Evolutionary conservation across 768 basidiomycete genomes (phyloP), one percentile per base, ranked within the genome.

Genomic region (Amanita rimosa): DNA sequence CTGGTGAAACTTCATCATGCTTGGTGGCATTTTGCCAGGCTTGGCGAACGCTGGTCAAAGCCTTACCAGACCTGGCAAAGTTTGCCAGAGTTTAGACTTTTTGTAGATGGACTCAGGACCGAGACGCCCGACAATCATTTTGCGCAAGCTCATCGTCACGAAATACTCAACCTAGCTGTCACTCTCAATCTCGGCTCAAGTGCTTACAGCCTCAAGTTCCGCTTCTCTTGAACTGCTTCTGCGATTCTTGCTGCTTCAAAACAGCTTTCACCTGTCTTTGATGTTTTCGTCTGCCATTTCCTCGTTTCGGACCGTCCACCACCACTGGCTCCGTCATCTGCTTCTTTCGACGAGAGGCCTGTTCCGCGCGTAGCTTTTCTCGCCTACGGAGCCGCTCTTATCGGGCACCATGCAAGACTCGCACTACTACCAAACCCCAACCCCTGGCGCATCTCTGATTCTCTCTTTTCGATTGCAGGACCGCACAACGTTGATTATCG

Each of bases 351-450:
- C 74, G 75, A 3, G 78, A 70, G 10, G 73, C 61, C 50, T 81
- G 71, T 56, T 96, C 93, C 1, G 79, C 69, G 21, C 81, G 78
- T 16, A 72, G 68, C 65, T 91, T 94, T 62, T 95, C 93, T 41
- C 84, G 80, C 64, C 93, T 95, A 68, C 90, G 95, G 72, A 96
- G 92, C 14, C 93, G 80, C 64, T 95, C 94, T 13, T 40, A 27
- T 7, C 31, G 9, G 4, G 36, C 27, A 26, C 33, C 13, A 46
- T 35, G 44, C 33, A 34, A 2, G 31, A 24, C 8, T 34, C 44
- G 31, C 29, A 22, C 8, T 78, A 67, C 47, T 67, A n/a, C n/a
- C 90, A 79, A 62, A 95, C 3, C 72, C 79, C n/a, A 1, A 63
- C 65, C 10, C 62, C 65, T 8, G 89, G 89, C 6, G 87, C 84